Percentiles rank a stretch among this genome's conserved stretches.
Conservation (phyloP, 208 protist genomes). For the Leishmania gerbilli region DNA sequence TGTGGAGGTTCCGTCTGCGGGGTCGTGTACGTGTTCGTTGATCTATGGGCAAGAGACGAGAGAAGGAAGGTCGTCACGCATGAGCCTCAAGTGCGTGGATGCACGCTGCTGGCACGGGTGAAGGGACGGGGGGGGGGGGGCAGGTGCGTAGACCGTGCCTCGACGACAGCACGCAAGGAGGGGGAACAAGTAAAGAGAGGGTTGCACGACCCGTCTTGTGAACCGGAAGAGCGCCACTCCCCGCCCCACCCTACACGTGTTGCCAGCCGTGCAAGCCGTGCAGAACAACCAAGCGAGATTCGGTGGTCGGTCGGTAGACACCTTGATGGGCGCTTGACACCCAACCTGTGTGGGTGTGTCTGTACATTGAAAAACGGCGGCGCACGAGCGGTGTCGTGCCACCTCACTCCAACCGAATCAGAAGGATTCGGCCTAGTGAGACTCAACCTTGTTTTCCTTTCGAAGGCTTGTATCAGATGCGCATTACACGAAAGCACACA, state of each 20-base stretch:
- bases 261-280: background rate
- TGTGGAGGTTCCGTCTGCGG: background rate
- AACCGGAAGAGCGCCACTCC: background rate
- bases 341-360: background rate
- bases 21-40: background rate
- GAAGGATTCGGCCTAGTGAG: background rate
- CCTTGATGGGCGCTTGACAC: background rate
- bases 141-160: too few relatives aligned
- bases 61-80: background rate
- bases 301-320: background rate
- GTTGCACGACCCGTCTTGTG: background rate
- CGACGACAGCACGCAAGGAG: background rate
- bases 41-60: background rate
- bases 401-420: background rate
- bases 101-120: background rate
- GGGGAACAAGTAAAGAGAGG: background rate
- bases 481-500: conserved; percentile 3
- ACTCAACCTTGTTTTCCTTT: background rate
- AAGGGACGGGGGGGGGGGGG: background rate
- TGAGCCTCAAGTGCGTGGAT: background rate
- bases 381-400: background rate
- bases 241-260: background rate
- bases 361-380: background rate
- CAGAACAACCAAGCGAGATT: background rate
- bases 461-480: background rate